Conservation (phyloP, 1,284 basidiomycete species). For the Cutaneotrichosporon sp. region DNA sequence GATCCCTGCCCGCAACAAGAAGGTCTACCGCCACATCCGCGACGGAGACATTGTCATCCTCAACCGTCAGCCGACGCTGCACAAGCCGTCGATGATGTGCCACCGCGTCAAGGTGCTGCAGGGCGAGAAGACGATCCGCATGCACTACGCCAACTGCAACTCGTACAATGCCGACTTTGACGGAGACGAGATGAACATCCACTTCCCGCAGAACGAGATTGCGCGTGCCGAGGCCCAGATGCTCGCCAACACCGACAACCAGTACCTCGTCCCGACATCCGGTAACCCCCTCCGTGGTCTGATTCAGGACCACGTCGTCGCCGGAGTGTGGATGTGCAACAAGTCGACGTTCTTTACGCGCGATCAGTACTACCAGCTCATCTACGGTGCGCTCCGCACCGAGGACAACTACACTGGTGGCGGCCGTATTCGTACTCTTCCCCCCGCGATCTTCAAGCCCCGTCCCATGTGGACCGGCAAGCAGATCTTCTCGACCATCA, state of each 20-base stretch:
- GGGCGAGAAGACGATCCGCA: constrained; percentile 98
- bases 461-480: constrained; percentile 94
- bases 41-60: constrained; percentile 96
- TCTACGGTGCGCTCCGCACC: constrained; percentile 91
- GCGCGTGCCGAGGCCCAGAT: constrained; percentile 90
- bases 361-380: constrained; percentile 93
- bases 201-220: constrained; percentile 86
- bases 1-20: constrained; percentile 82
- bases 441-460: constrained; percentile 91
- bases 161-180: constrained; percentile 99
- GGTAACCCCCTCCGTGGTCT: constrained; percentile 96
- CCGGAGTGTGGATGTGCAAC: constrained; percentile 98
- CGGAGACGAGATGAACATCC: constrained; percentile 99
- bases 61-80: constrained; percentile 97
- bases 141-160: constrained; percentile 99
- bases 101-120: constrained; percentile 89
- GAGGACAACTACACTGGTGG: constrained; percentile 72
- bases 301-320: constrained; percentile 98
- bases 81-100: constrained; percentile 99
- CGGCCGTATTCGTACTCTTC: constrained; percentile 74
- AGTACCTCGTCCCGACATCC: constrained; percentile 97
- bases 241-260: constrained; percentile 98
- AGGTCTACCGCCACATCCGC: constrained; percentile 91
- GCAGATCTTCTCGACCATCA: constrained; percentile 90
- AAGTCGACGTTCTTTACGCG: constrained; percentile 93